Evolutionary conservation across 768 basidiomycete species (phyloP), one percentile per base, ranked within the genome.

Genomic region (Agaricus bisporus): DNA sequence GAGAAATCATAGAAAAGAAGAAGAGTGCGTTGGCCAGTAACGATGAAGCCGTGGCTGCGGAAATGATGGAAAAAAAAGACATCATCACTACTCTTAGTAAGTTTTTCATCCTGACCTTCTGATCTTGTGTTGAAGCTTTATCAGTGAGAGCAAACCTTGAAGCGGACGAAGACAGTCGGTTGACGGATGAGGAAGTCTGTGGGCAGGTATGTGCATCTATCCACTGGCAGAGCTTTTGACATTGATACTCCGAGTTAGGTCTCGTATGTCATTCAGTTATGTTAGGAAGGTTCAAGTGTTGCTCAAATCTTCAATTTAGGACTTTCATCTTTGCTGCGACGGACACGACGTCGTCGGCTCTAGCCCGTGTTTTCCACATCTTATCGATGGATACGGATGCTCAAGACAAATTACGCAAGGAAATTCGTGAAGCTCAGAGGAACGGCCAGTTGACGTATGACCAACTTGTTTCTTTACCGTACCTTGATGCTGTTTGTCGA

Each of bases 71-170:
- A 18, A 51, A 48, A 7, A 72, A 71, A 48, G 76, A 77, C 56
- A 65, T 79, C 12, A 68, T 77, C 49, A 77, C 72, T 57, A 62
- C 74, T 26, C 59, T 77, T 28, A 60, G 77, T 78, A 53, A 39
- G 73, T 51, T 10, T 29, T 15, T 29, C n/a, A n/a, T n/a, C n/a
- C n/a, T 38, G 28, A 9, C 1, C 11, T 26, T 5, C 5, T 32
- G 8, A 17, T 11, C 15, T 4, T 4, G 22, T 14, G 14, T 15
- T 14, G 1, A 18, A 25, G 32, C 5, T 14, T 29, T 10, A 41
- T n/a, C 18, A 73, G 72, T 73, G 62, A 63, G 53, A 25, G 68
- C 63, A 17, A 72, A 72, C 45, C 63, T 64, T 63, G 45, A 56
- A 12, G 68, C 68, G 5, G 42, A 63, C 1, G 62, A 64, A n/a